Evolutionary conservation across 257 asterid species (phyloP).

Genomic region (Coffea canephora): DNA sequence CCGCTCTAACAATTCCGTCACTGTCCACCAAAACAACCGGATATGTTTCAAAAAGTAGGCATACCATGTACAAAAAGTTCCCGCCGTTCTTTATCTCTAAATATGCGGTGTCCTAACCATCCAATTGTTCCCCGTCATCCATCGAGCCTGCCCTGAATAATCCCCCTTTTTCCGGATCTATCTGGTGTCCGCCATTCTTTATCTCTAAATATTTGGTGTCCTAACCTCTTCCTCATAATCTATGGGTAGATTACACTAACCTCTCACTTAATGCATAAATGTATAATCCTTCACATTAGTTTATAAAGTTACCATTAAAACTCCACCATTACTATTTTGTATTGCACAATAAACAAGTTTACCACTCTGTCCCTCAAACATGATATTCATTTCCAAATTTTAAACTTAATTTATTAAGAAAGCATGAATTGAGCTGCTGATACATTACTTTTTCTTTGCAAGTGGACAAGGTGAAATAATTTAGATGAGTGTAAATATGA

Average conservation of each 20-base stretch:
- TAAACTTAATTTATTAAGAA: not conserved
- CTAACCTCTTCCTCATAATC: not conserved
- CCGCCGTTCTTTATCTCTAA: too few species aligned
- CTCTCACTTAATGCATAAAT: not conserved
- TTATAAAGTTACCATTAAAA: not conserved
- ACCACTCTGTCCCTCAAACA: not conserved
- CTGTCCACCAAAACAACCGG: too few species aligned
- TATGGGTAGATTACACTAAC: not conserved
- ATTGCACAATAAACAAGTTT: not conserved
- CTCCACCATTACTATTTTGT: not conserved
- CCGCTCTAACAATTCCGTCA: too few species aligned
- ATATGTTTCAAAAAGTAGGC: too few species aligned
- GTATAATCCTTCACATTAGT: not conserved
- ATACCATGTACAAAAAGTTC: too few species aligned
- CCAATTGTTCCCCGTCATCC: too few species aligned
- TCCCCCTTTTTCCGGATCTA: too few species aligned
- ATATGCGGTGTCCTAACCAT: too few species aligned
- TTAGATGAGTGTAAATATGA: not conserved
- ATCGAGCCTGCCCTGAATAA: too few species aligned
- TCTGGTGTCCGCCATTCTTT: too few species aligned
- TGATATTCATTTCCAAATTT: not conserved
- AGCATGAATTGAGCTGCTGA: not conserved
- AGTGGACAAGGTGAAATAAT: not conserved
- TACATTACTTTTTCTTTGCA: not conserved
- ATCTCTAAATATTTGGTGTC: too few species aligned